These are phyloP conservation scores for Blepharisma undulans DNA, from an alignment of 169 alveolate species.

Conservation along the genomic window DNA sequence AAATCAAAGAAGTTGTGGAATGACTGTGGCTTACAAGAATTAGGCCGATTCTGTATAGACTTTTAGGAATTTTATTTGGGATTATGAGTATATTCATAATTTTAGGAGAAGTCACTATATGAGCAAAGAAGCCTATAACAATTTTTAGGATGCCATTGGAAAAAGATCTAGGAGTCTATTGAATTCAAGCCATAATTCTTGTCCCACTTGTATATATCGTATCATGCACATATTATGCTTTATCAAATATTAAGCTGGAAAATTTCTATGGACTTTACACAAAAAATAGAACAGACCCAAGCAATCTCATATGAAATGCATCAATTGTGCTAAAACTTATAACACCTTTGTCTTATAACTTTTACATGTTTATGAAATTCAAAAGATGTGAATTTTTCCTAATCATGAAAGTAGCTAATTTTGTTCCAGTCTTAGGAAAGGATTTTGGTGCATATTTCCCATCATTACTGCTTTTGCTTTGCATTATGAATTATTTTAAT, in stretches of 20 bases:
- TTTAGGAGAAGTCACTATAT: slow-evolving; percentile 28
- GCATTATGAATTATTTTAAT: slow-evolving; percentile 39
- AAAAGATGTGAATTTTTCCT: slow-evolving; percentile 38
- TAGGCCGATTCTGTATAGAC: not conserved
- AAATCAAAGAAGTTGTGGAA: not conserved
- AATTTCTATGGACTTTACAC: slow-evolving; percentile 55
- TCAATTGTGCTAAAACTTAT: slow-evolving; percentile 50
- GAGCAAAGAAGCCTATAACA: not conserved
- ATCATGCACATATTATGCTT: slow-evolving; percentile 27
- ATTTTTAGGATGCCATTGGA: not conserved
- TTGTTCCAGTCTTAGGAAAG: slow-evolving; percentile 53
- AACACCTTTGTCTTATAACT: slow-evolving; percentile 60
- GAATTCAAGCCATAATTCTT: not conserved
- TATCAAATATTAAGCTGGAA: slow-evolving; percentile 42
- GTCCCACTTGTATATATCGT: slow-evolving; percentile 37
- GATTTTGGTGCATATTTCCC: slow-evolving; percentile 53
- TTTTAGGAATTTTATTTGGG: not conserved
- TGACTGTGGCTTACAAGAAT: not conserved
- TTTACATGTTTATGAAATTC: slow-evolving; percentile 37
- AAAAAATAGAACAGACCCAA: slow-evolving; percentile 57
- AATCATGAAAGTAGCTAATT: slow-evolving; percentile 51
- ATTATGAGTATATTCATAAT: not conserved
- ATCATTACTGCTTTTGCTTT: slow-evolving; percentile 39
- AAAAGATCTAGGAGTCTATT: not conserved
- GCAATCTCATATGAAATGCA: slow-evolving; percentile 51